phyloP scores from a whole-genome alignment of 2,329 filamentous ascomycete species.

The Microdochium bolleyi region DNA sequence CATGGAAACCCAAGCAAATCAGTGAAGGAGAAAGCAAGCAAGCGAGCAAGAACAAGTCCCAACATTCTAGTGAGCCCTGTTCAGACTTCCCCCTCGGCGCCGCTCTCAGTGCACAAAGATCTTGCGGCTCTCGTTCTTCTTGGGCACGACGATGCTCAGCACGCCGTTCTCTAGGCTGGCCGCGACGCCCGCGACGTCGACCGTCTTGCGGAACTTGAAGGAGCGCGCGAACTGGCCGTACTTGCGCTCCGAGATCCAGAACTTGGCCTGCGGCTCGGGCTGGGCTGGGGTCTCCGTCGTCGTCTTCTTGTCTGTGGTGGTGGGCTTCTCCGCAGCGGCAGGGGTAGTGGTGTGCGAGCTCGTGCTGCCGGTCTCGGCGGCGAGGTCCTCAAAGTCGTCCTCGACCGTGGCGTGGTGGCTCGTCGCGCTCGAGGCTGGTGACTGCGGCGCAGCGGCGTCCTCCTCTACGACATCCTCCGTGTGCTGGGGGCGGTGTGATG shows the following conservation, averaged over 20 bases:
- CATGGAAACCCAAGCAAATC: no score
- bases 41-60: no score
- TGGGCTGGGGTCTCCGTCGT: not conserved
- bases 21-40: no score
- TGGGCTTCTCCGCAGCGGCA: conserved; percentile 6
- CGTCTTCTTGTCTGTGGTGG: conserved; percentile 6
- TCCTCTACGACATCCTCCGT: not conserved
- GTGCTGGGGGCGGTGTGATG: not conserved
- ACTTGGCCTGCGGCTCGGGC: conserved; percentile 39
- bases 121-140: conserved; percentile 50
- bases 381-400: conserved; percentile 1
- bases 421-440: not conserved
- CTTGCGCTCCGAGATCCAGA: conserved; percentile 63
- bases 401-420: conserved; percentile 3
- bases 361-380: not conserved
- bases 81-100: no score
- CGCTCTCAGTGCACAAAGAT: conserved; percentile 28
- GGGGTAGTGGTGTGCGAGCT: not conserved
- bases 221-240: conserved; percentile 60
- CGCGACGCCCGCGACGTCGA: conserved; percentile 54
- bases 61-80: no score
- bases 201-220: conserved; percentile 58
- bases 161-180: conserved; percentile 60
- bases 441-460: not conserved
- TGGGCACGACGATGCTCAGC: conserved; percentile 56